Evolutionary conservation across 208 protist species (phyloP).

Genomic region (Wallacemonas sp.): DNA sequence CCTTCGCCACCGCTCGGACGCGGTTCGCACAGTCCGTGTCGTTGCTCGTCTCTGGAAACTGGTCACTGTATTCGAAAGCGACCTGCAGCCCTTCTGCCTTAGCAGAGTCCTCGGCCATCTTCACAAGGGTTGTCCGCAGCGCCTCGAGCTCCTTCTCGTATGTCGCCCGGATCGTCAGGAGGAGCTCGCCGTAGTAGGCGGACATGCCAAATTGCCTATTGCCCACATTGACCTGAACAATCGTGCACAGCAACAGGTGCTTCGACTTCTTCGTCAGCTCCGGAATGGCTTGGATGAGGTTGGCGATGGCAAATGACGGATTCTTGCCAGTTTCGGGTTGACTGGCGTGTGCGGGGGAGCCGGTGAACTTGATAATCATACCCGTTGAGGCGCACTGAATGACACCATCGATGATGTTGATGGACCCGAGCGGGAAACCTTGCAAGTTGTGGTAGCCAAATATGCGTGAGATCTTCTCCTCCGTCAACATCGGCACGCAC

Average conservation of each 20-base stretch:
- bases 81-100: constrained; percentile 24
- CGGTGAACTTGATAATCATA: constrained; percentile 45
- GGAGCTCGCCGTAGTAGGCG: constrained; percentile 42
- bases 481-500: constrained; percentile 39
- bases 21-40: constrained; percentile 32
- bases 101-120: constrained; percentile 21
- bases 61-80: constrained; percentile 40
- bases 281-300: constrained; percentile 36
- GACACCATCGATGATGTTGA: constrained; percentile 35
- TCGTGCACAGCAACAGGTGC: constrained; percentile 40
- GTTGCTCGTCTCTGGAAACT: constrained; percentile 46
- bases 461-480: constrained; percentile 37
- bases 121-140: constrained; percentile 23
- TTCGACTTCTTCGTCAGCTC: constrained; percentile 33
- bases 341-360: constrained; percentile 35
- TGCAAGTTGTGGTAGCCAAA: constrained; percentile 50
- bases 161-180: constrained; percentile 38
- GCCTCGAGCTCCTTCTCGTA: constrained; percentile 36
- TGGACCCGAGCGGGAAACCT: constrained; percentile 32
- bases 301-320: constrained; percentile 34
- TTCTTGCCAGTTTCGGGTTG: constrained; percentile 39
- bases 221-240: constrained; percentile 48
- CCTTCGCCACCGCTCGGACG: constrained; percentile 30
- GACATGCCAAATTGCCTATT: constrained; percentile 48
- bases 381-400: constrained; percentile 41